Conservation (phyloP, 176 grass and related monocot species). For the Tillandsia leiboldiana region DNA sequence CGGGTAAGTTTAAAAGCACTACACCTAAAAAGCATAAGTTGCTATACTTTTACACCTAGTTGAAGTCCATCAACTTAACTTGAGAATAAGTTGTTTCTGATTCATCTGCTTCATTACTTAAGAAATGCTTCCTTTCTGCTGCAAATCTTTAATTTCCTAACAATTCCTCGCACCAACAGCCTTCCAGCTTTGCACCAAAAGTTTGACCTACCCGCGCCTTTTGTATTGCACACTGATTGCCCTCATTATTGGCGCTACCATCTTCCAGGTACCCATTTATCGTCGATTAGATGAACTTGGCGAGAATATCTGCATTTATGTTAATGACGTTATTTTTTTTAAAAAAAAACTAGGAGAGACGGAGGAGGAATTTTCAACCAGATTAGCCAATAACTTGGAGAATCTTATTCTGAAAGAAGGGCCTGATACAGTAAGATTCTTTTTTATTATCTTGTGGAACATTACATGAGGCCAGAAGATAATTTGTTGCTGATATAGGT, state of each 20-base stretch:
- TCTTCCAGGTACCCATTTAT: slow-evolving; percentile 56
- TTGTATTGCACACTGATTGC: slow-evolving; percentile 94
- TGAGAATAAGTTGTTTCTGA: no score
- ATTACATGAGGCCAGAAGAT: neutral
- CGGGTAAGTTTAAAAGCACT: slow-evolving; percentile 30
- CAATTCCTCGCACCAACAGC: slow-evolving; percentile 34
- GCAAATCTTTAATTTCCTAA: slow-evolving; percentile 2
- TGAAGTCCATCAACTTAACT: no score
- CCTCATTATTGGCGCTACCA: slow-evolving; percentile 90
- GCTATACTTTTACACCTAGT: no score
- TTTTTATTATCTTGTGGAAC: neutral
- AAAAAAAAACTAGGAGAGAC: slow-evolving; percentile 50
- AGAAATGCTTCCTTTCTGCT: no score
- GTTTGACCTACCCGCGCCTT: slow-evolving; percentile 90
- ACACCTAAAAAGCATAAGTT: neutral
- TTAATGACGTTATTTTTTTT: no score
- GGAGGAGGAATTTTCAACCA: slow-evolving; percentile 81
- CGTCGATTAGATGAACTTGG: neutral
- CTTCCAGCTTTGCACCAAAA: slow-evolving; percentile 94
- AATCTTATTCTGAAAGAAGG: slow-evolving; percentile 98
- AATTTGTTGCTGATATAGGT: slow-evolving; percentile 14
- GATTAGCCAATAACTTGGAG: slow-evolving; percentile 91
- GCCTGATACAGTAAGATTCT: slow-evolving; percentile 64
- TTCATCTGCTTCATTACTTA: no score
- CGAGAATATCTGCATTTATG: neutral